Conservation (phyloP, 2,329 filamentous ascomycete genomes). For the Pseudocercospora eumusae region DNA sequence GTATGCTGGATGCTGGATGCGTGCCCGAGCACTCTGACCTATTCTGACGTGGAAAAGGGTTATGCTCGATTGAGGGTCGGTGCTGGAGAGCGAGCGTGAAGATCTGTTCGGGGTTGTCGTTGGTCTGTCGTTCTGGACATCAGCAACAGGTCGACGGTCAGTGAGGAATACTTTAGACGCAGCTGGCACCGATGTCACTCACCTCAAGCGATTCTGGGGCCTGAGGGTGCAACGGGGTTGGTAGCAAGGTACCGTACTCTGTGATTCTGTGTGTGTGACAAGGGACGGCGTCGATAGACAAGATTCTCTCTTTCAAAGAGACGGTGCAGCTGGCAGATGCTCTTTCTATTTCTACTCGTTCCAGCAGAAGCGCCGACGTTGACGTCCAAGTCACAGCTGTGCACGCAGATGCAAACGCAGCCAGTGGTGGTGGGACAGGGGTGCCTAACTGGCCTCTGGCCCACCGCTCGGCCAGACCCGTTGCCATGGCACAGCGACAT, state of each 20-base stretch:
- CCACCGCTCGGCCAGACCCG: constrained; percentile 3
- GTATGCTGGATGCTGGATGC: neutral
- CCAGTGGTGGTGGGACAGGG: constrained; percentile 1
- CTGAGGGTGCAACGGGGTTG: neutral
- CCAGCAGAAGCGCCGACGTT: constrained; percentile 8
- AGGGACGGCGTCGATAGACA: constrained; percentile 1
- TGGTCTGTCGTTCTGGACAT: neutral
- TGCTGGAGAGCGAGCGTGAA: constrained; percentile 1
- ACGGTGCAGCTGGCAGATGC: neutral
- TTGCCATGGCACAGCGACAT: constrained; percentile 1
- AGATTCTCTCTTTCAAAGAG: neutral
- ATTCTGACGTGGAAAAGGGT: neutral
- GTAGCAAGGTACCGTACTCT: neutral
- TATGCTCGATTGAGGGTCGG: neutral
- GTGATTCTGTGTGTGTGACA: too few species aligned
- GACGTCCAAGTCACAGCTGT: neutral
- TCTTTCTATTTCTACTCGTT: neutral
- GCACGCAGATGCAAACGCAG: constrained; percentile 6
- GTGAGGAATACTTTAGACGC: neutral
- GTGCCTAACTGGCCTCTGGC: constrained; percentile 1
- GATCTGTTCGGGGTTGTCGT: neutral
- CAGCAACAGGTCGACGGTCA: constrained; percentile 4
- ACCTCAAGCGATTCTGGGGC: constrained; percentile 7
- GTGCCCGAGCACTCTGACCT: neutral
- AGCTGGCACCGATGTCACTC: constrained; percentile 6